These are phyloP conservation scores for Extremus antarcticus DNA, from an alignment of 495 filamentous ascomycete species.

Conservation along the genomic window DNA sequence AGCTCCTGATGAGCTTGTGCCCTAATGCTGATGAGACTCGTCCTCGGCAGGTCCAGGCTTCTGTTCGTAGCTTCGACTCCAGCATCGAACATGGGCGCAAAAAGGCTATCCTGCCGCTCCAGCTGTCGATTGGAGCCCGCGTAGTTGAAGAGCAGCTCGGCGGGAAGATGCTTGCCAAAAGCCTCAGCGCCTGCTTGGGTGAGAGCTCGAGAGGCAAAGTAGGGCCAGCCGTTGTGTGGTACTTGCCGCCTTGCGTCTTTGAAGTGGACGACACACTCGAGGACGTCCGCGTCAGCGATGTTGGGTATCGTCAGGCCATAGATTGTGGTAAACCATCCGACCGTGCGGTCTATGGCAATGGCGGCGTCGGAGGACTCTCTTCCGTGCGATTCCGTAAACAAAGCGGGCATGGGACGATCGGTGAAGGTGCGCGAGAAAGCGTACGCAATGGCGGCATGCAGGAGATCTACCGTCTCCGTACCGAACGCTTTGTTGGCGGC, in stretches of 20 bases:
- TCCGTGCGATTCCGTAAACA: neutral
- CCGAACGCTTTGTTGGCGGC: neutral
- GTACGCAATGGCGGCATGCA: neutral
- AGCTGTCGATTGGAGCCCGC: neutral
- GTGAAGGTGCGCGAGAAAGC: neutral
- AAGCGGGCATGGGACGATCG: neutral
- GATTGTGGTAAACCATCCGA: neutral
- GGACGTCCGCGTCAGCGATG: too few relatives aligned
- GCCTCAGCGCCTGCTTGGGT: neutral
- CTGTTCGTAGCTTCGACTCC: neutral
- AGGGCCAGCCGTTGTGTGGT: too few relatives aligned
- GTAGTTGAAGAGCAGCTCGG: neutral
- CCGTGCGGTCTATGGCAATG: neutral
- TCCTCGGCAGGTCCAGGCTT: neutral
- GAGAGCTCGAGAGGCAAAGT: neutral
- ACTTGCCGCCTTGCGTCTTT: too few relatives aligned
- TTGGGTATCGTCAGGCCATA: neutral
- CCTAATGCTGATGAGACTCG: neutral
- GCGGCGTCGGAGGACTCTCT: neutral
- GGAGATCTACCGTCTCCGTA: neutral
- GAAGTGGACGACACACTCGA: too few relatives aligned
- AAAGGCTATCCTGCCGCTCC: neutral
- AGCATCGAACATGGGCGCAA: neutral
- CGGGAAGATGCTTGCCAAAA: neutral
- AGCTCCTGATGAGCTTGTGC: neutral